These are phyloP conservation scores for Albugo laibachii DNA, from an alignment of 352 stramenopile genomes.

Conservation along the genomic window DNA sequence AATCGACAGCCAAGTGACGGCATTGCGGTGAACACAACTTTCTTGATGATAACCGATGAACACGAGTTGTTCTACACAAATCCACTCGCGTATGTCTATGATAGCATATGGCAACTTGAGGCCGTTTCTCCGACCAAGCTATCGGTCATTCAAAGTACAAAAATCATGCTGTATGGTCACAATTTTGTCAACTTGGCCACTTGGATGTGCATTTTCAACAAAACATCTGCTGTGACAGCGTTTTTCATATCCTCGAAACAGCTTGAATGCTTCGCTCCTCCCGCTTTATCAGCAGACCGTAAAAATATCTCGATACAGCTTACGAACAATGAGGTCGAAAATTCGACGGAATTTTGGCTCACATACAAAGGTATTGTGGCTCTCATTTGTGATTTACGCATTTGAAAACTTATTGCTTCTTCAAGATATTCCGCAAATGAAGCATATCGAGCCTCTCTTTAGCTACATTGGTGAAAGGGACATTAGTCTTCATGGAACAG, in stretches of 20 bases:
- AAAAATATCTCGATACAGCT: constrained; percentile 16
- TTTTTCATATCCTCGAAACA: neutral
- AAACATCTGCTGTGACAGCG: neutral
- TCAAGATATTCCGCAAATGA: constrained; percentile 21
- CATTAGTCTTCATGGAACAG: constrained; percentile 13
- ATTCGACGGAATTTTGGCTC: constrained; percentile 17
- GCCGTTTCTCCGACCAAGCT: constrained; percentile 11
- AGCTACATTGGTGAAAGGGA: constrained; percentile 4
- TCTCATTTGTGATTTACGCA: neutral
- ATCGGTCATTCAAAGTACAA: constrained; percentile 15
- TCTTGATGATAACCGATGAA: constrained; percentile 24
- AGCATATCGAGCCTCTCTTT: neutral
- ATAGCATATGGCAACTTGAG: constrained; percentile 15
- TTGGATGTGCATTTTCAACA: constrained; percentile 9
- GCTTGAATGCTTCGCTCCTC: constrained; percentile 5
- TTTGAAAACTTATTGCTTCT: constrained; percentile 1
- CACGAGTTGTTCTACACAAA: constrained; percentile 31
- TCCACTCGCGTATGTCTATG: constrained; percentile 26
- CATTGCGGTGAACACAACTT: constrained; percentile 2
- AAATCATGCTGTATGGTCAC: constrained; percentile 12
- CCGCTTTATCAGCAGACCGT: neutral
- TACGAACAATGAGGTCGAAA: constrained; percentile 37
- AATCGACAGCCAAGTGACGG: constrained; percentile 15
- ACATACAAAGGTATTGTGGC: constrained; percentile 21
- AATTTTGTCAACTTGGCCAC: constrained; percentile 3